These are phyloP conservation scores for Elaeagnus macrophylla DNA, from an alignment of 306 rosid species.

Conservation along the genomic window DNA sequence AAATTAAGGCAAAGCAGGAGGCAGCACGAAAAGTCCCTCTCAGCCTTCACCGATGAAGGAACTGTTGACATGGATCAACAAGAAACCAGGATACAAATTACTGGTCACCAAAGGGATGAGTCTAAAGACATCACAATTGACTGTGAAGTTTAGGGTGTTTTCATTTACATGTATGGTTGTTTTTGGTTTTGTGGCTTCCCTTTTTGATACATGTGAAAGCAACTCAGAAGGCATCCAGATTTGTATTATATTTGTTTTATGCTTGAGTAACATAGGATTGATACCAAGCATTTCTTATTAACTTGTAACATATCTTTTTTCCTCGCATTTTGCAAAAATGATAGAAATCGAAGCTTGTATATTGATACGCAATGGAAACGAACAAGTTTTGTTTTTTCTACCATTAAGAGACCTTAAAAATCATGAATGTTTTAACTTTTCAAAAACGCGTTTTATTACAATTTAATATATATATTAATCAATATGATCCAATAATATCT, in stretches of 20 bases:
- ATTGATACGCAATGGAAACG: slow-evolving; percentile 28
- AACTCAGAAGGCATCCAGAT: slow-evolving; percentile 7
- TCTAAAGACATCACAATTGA: slow-evolving; percentile 72
- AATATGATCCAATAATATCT: too few species aligned
- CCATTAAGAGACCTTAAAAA: too few species aligned
- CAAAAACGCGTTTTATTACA: too few species aligned
- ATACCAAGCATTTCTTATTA: slow-evolving; percentile 10
- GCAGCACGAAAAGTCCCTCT: slow-evolving; percentile 46
- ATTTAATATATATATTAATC: too few species aligned
- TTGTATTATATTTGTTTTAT: slow-evolving; percentile 9
- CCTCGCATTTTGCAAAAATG: slow-evolving; percentile 18
- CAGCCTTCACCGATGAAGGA: slow-evolving; percentile 59
- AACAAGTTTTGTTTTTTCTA: too few species aligned
- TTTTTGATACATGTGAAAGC: slow-evolving; percentile 18
- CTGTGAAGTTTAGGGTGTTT: slow-evolving; percentile 37
- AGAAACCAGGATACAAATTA: slow-evolving; percentile 33
- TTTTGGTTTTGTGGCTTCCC: slow-evolving; percentile 20
- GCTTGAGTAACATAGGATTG: slow-evolving; percentile 23
- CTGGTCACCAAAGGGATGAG: slow-evolving; percentile 66
- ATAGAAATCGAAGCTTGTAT: slow-evolving; percentile 26
- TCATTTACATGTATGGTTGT: slow-evolving; percentile 14
- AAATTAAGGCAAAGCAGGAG: slow-evolving; percentile 48
- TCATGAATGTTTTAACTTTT: too few species aligned
- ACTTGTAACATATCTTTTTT: slow-evolving; percentile 19
- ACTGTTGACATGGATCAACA: slow-evolving; percentile 47